These are phyloP conservation scores for barley (Hordeum vulgare) DNA, from an alignment of 176 grass and related monocot species.

Conservation along the genomic window DNA sequence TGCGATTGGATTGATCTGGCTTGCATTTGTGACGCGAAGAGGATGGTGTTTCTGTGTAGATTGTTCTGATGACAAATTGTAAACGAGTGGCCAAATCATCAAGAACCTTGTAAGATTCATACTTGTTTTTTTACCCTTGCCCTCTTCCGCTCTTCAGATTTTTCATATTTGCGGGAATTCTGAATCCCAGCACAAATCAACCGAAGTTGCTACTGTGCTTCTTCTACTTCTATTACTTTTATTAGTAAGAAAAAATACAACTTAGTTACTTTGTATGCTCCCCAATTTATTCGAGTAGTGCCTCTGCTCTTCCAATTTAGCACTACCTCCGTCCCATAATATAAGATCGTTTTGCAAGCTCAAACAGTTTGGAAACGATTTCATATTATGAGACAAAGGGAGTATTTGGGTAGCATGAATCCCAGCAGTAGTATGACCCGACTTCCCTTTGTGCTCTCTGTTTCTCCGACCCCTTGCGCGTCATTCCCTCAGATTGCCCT, in stretches of 20 bases:
- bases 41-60: constrained; percentile 7
- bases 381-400: too few species aligned
- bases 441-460: too few species aligned
- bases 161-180: background rate
- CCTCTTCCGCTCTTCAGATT: background rate
- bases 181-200: background rate
- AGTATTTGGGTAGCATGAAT: too few species aligned
- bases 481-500: too few species aligned
- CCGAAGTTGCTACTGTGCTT: background rate
- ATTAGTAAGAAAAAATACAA: background rate
- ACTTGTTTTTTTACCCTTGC: background rate
- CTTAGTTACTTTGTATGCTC: too few species aligned
- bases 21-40: background rate
- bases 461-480: too few species aligned
- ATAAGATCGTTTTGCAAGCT: too few species aligned
- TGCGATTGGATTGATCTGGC: background rate
- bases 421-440: too few species aligned
- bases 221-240: background rate
- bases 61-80: constrained; percentile 1
- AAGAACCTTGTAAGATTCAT: background rate
- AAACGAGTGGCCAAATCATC: background rate
- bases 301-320: too few species aligned
- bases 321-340: too few species aligned
- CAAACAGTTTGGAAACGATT: too few species aligned
- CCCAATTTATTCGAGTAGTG: too few species aligned